Evolutionary conservation across 2,329 filamentous ascomycete species (phyloP).

Genomic region (Akanthomyces lecanii): DNA sequence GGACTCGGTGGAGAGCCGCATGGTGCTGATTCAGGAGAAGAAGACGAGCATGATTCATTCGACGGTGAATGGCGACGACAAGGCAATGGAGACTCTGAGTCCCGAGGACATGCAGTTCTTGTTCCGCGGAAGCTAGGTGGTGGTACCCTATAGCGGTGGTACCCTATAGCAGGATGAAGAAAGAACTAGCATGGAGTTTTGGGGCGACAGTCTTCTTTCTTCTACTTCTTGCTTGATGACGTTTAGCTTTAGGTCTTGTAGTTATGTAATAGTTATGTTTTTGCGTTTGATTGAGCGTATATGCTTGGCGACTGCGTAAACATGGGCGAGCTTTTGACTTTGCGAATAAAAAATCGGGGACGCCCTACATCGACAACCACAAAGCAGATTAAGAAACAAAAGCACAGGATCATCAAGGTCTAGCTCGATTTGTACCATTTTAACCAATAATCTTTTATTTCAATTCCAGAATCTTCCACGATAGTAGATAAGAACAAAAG

Average conservation of each 20-base stretch:
- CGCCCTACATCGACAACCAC: no score
- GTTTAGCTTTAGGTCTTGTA: neutral
- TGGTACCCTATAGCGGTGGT: neutral
- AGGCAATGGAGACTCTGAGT: conserved; percentile 85
- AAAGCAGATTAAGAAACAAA: no score
- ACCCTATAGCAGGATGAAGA: neutral
- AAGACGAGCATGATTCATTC: conserved; percentile 98
- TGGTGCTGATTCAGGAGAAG: conserved; percentile 96
- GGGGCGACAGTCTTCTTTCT: neutral
- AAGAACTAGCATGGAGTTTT: neutral
- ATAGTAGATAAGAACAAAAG: no score
- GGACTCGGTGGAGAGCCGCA: conserved; percentile 92
- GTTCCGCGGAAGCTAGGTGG: conserved; percentile 58
- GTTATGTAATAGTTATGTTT: neutral
- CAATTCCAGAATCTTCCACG: no score
- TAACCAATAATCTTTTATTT: neutral
- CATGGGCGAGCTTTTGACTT: no score
- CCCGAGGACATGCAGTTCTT: conserved; percentile 94
- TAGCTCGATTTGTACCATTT: no score
- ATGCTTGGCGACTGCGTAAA: no score
- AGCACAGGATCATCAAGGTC: no score
- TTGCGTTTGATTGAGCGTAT: no score
- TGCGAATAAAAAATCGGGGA: neutral
- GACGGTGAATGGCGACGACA: conserved; percentile 89
- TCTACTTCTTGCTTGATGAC: neutral